phyloP scores from a whole-genome alignment of 2,329 filamentous ascomycete species.

The Aureobasidium musti region DNA sequence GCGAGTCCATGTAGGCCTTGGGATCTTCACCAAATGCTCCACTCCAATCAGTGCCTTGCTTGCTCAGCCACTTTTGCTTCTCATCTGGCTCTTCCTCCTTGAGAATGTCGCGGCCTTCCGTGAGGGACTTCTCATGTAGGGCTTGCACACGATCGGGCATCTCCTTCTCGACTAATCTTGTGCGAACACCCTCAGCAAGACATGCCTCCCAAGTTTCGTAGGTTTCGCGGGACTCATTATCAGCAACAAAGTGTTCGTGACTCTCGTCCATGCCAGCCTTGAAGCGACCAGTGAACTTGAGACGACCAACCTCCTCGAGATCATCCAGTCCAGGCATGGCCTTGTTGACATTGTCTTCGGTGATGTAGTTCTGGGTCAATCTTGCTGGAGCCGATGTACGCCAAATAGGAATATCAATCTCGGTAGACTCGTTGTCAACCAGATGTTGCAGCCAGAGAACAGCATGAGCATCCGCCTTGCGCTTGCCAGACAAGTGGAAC shows the following conservation, averaged over 20 bases:
- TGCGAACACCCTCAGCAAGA: slow-evolving; percentile 79
- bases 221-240: slow-evolving; percentile 88
- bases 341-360: slow-evolving; percentile 68
- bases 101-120: slow-evolving; percentile 77
- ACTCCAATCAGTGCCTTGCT: slow-evolving; percentile 81
- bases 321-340: slow-evolving; percentile 70
- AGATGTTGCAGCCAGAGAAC: slow-evolving; percentile 85
- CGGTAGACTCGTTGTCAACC: slow-evolving; percentile 72
- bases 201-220: slow-evolving; percentile 96
- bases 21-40: slow-evolving; percentile 83
- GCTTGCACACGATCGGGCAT: slow-evolving; percentile 71
- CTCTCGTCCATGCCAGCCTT: slow-evolving; percentile 87
- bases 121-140: slow-evolving; percentile 79
- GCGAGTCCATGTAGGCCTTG: slow-evolving; percentile 57
- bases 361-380: slow-evolving; percentile 90
- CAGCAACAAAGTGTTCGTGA: slow-evolving; percentile 77
- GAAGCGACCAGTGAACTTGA: slow-evolving; percentile 79
- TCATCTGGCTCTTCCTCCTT: slow-evolving; percentile 71
- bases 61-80: slow-evolving; percentile 74
- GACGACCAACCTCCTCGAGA: slow-evolving; percentile 75
- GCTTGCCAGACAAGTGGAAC: slow-evolving; percentile 70
- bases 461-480: slow-evolving; percentile 72
- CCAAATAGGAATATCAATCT: slow-evolving; percentile 90
- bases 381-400: slow-evolving; percentile 72
- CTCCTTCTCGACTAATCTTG: slow-evolving; percentile 68